Conservation (phyloP, 1,284 basidiomycete species). For the Pseudozyma tsukubaensis region DNA sequence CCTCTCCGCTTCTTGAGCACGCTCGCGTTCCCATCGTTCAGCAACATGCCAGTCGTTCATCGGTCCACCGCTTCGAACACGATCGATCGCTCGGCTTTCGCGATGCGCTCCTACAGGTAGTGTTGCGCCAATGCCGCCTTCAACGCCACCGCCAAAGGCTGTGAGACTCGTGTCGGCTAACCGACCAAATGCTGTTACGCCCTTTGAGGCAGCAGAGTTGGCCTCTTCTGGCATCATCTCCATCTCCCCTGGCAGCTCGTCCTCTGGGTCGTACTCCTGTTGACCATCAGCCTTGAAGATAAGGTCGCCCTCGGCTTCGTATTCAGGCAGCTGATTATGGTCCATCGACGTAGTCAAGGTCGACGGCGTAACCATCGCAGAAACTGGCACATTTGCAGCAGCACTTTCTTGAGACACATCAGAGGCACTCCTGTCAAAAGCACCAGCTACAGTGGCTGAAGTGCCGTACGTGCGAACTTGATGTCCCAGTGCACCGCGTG, state of each 20-base stretch:
- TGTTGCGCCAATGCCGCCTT: constrained; percentile 40
- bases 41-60: constrained; percentile 31
- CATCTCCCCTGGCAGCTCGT: constrained; percentile 51
- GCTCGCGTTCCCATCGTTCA: constrained; percentile 36
- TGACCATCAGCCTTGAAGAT: constrained; percentile 42
- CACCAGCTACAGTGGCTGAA: not conserved
- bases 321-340: constrained; percentile 15
- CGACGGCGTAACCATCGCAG: not conserved
- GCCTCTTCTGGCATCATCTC: constrained; percentile 40
- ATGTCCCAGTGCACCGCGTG: constrained; percentile 13
- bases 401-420: not conserved
- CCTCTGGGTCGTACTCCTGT: constrained; percentile 40
- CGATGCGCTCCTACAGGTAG: constrained; percentile 35
- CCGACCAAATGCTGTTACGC: constrained; percentile 1
- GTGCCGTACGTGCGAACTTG: constrained; percentile 30
- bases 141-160: constrained; percentile 21
- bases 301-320: constrained; percentile 45
- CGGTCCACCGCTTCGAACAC: not conserved
- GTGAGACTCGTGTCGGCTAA: not conserved
- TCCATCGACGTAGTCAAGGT: not conserved
- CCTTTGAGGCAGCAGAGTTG: not conserved
- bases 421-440: not conserved
- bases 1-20: constrained; percentile 42
- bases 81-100: constrained; percentile 15
- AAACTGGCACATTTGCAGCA: not conserved